Evolutionary conservation across 345 rosid species (phyloP).

Genomic region (Brassica rapa): DNA sequence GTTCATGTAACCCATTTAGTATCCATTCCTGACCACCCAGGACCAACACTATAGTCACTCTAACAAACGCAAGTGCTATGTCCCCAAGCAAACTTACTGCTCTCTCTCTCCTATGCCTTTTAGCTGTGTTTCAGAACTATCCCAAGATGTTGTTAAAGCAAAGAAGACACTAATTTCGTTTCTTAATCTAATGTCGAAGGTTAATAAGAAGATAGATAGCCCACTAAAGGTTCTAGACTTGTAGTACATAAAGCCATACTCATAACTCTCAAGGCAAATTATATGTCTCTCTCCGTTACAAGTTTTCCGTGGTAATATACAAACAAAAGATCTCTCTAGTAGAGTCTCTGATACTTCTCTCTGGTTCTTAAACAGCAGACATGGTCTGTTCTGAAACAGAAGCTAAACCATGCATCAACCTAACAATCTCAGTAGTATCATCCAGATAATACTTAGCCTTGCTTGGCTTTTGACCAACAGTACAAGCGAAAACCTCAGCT

Average conservation of each 20-base stretch:
- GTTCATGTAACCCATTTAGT: too few relatives aligned
- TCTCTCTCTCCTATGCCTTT: conserved; percentile 41
- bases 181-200: conserved; percentile 19
- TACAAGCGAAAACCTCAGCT: conserved; percentile 88
- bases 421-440: conserved; percentile 67
- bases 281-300: conserved; percentile 14
- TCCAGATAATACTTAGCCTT: conserved; percentile 89
- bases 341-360: conserved; percentile 20
- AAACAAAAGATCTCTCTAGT: conserved; percentile 13
- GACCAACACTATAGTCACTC: too few relatives aligned
- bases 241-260: background rate
- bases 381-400: conserved; percentile 58
- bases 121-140: conserved; percentile 13
- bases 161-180: conserved; percentile 31
- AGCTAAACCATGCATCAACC: conserved; percentile 91
- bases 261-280: conserved; percentile 6
- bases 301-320: conserved; percentile 22
- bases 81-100: too few relatives aligned
- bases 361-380: conserved; percentile 11
- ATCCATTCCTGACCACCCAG: too few relatives aligned
- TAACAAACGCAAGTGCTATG: too few relatives aligned
- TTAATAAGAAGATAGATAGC: conserved; percentile 18
- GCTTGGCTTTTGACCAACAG: conserved; percentile 77
- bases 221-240: background rate
- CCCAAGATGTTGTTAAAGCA: conserved; percentile 21